Evolutionary conservation across 2,329 filamentous ascomycete species (phyloP).

Genomic region (Sarocladium kiliense): DNA sequence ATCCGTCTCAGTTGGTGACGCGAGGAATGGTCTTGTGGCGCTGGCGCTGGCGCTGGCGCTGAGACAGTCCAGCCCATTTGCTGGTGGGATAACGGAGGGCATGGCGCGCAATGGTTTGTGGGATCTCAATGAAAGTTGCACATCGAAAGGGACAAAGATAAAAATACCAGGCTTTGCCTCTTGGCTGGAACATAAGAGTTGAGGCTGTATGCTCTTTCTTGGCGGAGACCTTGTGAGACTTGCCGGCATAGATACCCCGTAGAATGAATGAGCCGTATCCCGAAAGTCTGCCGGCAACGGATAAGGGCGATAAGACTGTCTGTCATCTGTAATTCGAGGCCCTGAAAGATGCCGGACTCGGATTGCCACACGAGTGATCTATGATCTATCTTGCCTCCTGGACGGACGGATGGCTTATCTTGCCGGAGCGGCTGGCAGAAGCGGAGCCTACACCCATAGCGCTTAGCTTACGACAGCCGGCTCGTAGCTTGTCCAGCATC

Average conservation of each 20-base stretch:
- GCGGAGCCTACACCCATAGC: not conserved
- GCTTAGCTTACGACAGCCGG: not conserved
- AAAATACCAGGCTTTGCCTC: not conserved
- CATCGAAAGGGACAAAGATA: not conserved
- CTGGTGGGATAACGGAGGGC: slow-evolving; percentile 1
- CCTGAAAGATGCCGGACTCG: not conserved
- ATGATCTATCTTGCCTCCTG: not conserved
- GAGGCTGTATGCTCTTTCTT: not conserved
- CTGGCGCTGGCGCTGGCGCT: slow-evolving; percentile 14
- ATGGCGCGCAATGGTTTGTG: not conserved
- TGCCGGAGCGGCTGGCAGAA: not conserved
- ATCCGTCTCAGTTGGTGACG: slow-evolving; percentile 22
- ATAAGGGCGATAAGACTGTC: not conserved
- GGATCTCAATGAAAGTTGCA: not conserved
- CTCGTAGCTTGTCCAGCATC: not conserved
- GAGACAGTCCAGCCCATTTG: slow-evolving; percentile 9
- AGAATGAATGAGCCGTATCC: no score
- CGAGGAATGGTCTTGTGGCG: slow-evolving; percentile 16
- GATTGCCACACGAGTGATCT: not conserved
- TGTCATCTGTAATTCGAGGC: not conserved
- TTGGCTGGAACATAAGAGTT: not conserved
- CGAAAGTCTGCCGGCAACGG: not conserved
- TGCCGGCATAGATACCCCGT: not conserved
- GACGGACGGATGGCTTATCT: not conserved
- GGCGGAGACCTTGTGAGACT: no score